Base-by-base conservation (phyloP, 192 early-diverging fungal species). In the Oehlia diaphana region DNA sequence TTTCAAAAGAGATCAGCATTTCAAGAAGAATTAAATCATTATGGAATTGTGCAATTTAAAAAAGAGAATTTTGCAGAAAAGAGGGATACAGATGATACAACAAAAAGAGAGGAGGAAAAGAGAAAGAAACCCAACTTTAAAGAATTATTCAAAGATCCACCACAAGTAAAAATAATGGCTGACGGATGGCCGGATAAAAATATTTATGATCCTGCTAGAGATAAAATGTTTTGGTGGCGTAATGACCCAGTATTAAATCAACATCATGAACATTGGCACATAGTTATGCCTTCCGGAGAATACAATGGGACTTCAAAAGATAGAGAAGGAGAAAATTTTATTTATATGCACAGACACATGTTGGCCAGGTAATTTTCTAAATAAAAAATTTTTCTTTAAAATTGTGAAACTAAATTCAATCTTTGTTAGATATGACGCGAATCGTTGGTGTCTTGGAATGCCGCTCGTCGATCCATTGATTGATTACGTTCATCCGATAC, bases 241-340 rank as follows among this genome's bases (percentile, higher is more conserved):
- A 72, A 72, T 50, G 71, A 72, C 53, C 71, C 71, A 4, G 44
- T 72, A 14, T 9, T 72, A 9, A 72, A 50, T 72, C 19, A 50
- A 26, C 44, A 49, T 72, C 71, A 72, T 50, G 71, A 72, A 23
- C 71, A 50, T 31, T 72, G 71, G 71, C 71, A 72, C 47, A 31
- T 53, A 0, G 47, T 53, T 39, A 50, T 72, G 39, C 8, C n/a
- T 49, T 47, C 12, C 7, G 35, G 9, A 13, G 13, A 8, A 39
- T 2, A 2, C 4, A 44, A 72, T 26, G 44, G 42, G 9, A 28
- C 12, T 28, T 0, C 21, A 26, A 72, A 49, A 26, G 44, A 72
- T 72, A 49, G 71, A 31, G 71, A 49, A 49, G 71, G 71, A 13
- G 71, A 72, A 31, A 72, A 50, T 72, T 72, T 72, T 28, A 72